Evolutionary conservation across 192 early-diverging fungal species (phyloP).

Genomic region (Obelidium mucronatum): DNA sequence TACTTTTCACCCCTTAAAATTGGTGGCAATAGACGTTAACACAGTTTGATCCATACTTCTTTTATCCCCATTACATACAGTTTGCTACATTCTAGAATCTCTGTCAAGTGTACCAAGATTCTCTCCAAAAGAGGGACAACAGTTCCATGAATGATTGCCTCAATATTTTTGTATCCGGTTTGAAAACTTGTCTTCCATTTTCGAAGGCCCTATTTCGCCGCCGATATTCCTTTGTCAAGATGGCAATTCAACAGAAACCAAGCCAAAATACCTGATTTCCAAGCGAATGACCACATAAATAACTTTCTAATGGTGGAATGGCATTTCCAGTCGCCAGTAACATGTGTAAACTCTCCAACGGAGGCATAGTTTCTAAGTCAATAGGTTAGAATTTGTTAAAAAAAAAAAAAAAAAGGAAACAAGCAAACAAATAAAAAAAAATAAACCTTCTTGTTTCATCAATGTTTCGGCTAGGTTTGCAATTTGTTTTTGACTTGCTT

Average conservation of each 20-base stretch:
- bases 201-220: slow-evolving; percentile 14
- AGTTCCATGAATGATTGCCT: background rate
- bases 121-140: slow-evolving; percentile 19
- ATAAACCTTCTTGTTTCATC: slow-evolving; percentile 19
- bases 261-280: slow-evolving; percentile 7
- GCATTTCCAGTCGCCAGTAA: slow-evolving; percentile 21
- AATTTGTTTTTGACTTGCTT: background rate
- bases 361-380: slow-evolving; percentile 17
- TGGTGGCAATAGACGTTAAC: background rate
- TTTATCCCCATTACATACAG: background rate
- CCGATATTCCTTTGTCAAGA: background rate
- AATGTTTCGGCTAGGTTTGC: background rate
- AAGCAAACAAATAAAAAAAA: background rate
- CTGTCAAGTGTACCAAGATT: slow-evolving; percentile 10
- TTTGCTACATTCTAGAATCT: slow-evolving; percentile 13
- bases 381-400: background rate
- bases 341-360: slow-evolving; percentile 9
- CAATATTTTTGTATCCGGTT: slow-evolving; percentile 10
- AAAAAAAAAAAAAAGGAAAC: background rate
- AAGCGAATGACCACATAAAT: slow-evolving; percentile 30
- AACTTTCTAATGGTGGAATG: slow-evolving; percentile 22
- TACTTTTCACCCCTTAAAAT: slow-evolving; percentile 13
- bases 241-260: background rate
- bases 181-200: slow-evolving; percentile 29
- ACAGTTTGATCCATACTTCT: no score